Base-by-base conservation (phyloP, 148 eudicot genomes). In the Vaccinium corymbosum region DNA sequence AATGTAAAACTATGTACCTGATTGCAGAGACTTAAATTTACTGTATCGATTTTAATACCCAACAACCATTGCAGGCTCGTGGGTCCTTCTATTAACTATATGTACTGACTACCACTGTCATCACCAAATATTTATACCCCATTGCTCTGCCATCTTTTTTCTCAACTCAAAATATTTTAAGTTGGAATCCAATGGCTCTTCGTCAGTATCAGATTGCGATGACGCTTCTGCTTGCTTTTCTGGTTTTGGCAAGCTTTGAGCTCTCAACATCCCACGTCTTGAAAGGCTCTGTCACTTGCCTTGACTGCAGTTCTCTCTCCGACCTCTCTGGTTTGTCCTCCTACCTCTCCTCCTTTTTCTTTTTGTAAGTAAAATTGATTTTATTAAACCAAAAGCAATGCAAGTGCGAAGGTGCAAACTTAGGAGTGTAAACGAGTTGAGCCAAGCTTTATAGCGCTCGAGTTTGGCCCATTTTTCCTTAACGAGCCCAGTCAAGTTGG, bases 281-380 rank as follows among this genome's bases (percentile, higher is more conserved):
- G 66, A 88, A 87, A 86, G 95, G 95, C 83, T 87, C 90, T 1
- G 86, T 94, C 50, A 66, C 86, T 13, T 94, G 97, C 88, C 84
- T 88, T 16, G 97, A 94, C 90, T 94, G 97, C 66, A 64, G 73
- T 29, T 51, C 22, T 42, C n/a, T 79, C 79, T 80, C 82, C 51
- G 94, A 92, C 88, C 88, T 92, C 73, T 86, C 97, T 50, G 94
- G 97, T 94, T 76, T 84, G 85, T 80, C 51, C 51, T 79, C 84
- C 52, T 4, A 2, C 2, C 42, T 19, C 49, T n/a, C 35, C 3
- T n/a, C 13, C 0, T 72, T 48, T 64, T 35, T 38, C 76, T 15
- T 57, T 72, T 22, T 8, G 6, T 0, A 5, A 42, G 5, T 42
- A 42, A 42, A 42, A 42, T 42, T 42, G 46, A 42, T 42, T 42